Evolutionary conservation across 805 yeast species (phyloP), one percentile per base, ranked within the genome.

Genomic region (Barnettozyma botsteinii): DNA sequence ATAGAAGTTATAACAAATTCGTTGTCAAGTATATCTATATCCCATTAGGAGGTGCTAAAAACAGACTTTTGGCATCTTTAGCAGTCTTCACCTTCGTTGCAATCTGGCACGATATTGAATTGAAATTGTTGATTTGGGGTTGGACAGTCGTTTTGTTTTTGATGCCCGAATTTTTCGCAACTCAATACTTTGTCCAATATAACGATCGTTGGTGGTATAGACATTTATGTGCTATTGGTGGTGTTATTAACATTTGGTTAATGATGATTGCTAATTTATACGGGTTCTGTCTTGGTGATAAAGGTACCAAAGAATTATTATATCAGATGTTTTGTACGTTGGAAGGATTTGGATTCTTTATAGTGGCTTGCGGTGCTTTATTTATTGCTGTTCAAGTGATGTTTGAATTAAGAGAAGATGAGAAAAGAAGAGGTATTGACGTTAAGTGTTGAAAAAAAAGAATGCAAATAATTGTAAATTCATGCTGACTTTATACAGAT

Each of bases 211-310:
- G 80, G 68, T 81, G 91, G 85, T 93, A 72, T 60, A 73, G 97
- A 50, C 85, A 82, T 56, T 53, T 81, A 12, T 85, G 96, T 62
- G 96, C 88, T 0, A 49, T 77, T 6, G 98, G 98, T 4, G 96
- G 91, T 4, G 94, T 89, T 22, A 55, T 72, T 18, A 93, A 93
- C 60, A 82, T 93, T 42, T 91, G 96, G 96, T 74, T 91, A 82
- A 91, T 93, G 98, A 88, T 93, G 88, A 73, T 88, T 48, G 98
- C 98, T 13, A 93, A 93, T 54, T 64, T 94, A 38, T 87, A 84
- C 55, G 99, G 99, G 0, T 93, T 93, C 61, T 93, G 97, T 52
- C 70, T 93, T 25, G 98, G 97, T 8, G 69, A 79, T 22, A 96
- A 87, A 44, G 99, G 98, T 2, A 79, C 89, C 21, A 49, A 70